phyloP scores from a whole-genome alignment of 2,329 filamentous ascomycete species.

The Dothistroma septosporum region DNA sequence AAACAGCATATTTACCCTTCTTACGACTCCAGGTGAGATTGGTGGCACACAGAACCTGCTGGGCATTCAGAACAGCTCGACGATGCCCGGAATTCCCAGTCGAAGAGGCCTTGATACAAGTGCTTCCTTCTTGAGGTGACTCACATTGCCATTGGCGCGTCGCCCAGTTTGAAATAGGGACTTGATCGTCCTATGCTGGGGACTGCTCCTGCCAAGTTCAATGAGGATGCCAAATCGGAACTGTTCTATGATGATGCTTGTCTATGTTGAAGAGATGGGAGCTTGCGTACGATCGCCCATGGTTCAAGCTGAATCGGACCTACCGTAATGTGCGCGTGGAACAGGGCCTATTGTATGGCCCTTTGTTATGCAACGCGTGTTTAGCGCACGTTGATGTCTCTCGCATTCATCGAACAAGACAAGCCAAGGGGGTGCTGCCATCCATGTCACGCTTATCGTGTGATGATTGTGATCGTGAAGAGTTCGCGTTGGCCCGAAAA shows the following conservation, averaged over 20 bases:
- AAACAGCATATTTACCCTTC: constrained; percentile 19
- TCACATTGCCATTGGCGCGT: not conserved
- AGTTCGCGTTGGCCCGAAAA: not conserved
- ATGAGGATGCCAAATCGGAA: not conserved
- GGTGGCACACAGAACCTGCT: constrained; percentile 27
- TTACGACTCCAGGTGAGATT: constrained; percentile 17
- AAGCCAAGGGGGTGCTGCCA: not conserved
- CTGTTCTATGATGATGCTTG: not conserved
- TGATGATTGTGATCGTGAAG: not conserved
- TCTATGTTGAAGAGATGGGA: not conserved
- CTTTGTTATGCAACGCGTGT: no score
- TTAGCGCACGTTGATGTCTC: not conserved
- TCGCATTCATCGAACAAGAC: not conserved
- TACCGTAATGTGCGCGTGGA: not conserved
- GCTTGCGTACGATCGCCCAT: not conserved
- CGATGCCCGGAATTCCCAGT: constrained; percentile 26
- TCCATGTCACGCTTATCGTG: not conserved
- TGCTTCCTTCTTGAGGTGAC: not conserved
- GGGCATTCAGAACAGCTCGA: constrained; percentile 24
- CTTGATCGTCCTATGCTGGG: not conserved
- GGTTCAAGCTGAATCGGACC: not conserved
- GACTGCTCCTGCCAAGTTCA: not conserved
- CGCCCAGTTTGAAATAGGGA: not conserved
- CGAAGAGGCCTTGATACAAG: constrained; percentile 17
- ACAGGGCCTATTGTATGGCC: not conserved